These are phyloP conservation scores for Fusarium succisae DNA, from an alignment of 2,329 filamentous ascomycete genomes.

Conservation along the genomic window DNA sequence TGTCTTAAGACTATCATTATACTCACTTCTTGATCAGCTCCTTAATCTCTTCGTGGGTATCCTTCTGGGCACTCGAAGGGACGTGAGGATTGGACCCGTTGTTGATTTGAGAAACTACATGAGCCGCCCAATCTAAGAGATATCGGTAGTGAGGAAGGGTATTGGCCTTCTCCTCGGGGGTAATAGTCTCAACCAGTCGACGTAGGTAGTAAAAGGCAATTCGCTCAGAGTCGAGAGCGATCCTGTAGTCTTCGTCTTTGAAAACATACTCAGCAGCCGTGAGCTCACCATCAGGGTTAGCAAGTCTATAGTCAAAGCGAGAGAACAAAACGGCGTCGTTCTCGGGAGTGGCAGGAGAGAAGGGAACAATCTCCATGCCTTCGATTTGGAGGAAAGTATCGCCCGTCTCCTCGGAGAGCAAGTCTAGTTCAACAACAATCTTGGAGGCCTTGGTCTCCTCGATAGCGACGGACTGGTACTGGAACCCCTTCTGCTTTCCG, in stretches of 20 bases:
- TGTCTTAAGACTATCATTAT: too few relatives aligned
- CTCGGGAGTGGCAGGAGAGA: not conserved
- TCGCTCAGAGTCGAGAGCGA: not conserved
- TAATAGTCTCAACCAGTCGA: not conserved
- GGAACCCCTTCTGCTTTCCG: not conserved
- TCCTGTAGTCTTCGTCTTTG: rapidly evolving
- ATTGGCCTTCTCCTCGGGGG: not conserved
- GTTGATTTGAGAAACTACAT: not conserved
- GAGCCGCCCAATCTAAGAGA: rapidly evolving
- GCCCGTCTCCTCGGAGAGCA: not conserved
- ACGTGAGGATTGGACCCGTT: not conserved
- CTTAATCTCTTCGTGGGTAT: not conserved
- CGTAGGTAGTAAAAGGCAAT: not conserved
- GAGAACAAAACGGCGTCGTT: not conserved
- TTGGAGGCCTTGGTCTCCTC: not conserved
- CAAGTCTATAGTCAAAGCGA: not conserved
- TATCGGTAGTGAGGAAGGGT: not conserved
- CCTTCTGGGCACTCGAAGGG: not conserved
- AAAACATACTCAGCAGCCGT: not conserved
- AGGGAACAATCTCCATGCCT: not conserved
- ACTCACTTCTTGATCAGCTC: too few relatives aligned
- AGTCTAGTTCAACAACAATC: not conserved
- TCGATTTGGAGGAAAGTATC: not conserved
- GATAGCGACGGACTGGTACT: not conserved
- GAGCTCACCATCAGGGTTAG: not conserved